phyloP scores from a whole-genome alignment of 2,329 filamentous ascomycete genomes.

The Fusarium guadeloupense region DNA sequence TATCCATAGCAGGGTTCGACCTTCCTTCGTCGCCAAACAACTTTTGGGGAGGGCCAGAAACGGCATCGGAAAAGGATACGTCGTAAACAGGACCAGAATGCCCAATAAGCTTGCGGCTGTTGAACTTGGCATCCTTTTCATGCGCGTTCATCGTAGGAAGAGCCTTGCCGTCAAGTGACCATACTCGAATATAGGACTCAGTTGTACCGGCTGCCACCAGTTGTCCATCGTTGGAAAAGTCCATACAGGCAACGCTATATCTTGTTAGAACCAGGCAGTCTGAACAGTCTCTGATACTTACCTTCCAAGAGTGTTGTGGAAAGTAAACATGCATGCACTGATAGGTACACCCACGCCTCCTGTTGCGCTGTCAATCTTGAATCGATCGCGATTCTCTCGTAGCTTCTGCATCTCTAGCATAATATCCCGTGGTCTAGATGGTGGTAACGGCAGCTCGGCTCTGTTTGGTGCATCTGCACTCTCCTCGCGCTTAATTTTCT shows the following conservation, averaged over 20 bases:
- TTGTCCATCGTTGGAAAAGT: constrained; percentile 91
- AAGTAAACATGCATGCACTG: constrained; percentile 97
- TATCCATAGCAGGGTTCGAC: constrained; percentile 56
- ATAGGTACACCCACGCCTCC: constrained; percentile 84
- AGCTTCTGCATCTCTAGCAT: constrained; percentile 94
- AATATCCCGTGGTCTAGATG: constrained; percentile 88
- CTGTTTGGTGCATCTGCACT: constrained; percentile 83
- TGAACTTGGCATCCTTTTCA: constrained; percentile 68
- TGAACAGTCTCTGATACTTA: constrained; percentile 52
- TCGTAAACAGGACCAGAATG: constrained; percentile 91
- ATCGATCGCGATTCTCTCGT: constrained; percentile 90
- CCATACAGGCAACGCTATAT: constrained; percentile 83
- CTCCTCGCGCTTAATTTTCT: constrained; percentile 88
- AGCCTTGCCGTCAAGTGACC: constrained; percentile 86
- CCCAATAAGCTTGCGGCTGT: constrained; percentile 79
- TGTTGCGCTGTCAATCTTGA: constrained; percentile 84
- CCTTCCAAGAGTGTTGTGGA: constrained; percentile 95
- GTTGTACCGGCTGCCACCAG: constrained; percentile 89
- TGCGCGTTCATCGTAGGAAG: constrained; percentile 72
- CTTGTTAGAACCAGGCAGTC: constrained; percentile 20
- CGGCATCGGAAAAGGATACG: constrained; percentile 83
- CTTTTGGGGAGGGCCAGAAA: constrained; percentile 62
- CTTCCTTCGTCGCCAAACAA: constrained; percentile 62
- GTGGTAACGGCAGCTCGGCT: constrained; percentile 83
- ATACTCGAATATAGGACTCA: constrained; percentile 95